Conservation (phyloP, 1,139 yeast species). For the Schwanniomyces etchellsii region DNA sequence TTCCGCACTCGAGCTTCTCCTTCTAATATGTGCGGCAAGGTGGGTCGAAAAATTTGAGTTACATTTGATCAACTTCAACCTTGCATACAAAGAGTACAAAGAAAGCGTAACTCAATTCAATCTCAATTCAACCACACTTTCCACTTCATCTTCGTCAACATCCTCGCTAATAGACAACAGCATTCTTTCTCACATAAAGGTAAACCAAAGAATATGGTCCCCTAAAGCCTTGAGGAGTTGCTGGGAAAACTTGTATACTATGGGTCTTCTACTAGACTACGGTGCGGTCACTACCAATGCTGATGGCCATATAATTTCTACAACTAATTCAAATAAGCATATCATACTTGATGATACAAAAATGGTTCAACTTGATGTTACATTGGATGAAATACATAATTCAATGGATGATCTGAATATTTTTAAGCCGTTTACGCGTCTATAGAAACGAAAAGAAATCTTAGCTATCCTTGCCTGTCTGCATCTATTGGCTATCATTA, state of each 20-base stretch:
- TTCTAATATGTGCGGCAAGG: conserved; percentile 71
- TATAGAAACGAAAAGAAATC: conserved; percentile 12
- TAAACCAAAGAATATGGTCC: conserved; percentile 44
- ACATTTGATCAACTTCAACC: conserved; percentile 61
- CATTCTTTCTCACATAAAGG: conserved; percentile 27
- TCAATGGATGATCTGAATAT: conserved; percentile 25
- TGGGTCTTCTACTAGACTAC: conserved; percentile 33
- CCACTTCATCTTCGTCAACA: conserved; percentile 19
- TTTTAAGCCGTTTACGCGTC: conserved; percentile 27
- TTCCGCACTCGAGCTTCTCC: conserved; percentile 63
- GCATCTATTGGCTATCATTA: no score
- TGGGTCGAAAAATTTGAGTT: conserved; percentile 56
- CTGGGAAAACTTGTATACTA: conserved; percentile 46
- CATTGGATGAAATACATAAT: conserved; percentile 37
- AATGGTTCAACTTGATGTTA: conserved; percentile 43
- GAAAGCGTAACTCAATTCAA: conserved; percentile 46
- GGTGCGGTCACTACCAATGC: conserved; percentile 25
- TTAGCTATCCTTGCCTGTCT: no score
- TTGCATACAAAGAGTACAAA: conserved; percentile 74
- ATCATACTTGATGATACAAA: conserved; percentile 37
- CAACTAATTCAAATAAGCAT: conserved; percentile 25
- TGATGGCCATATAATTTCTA: conserved; percentile 28
- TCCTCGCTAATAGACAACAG: conserved; percentile 26
- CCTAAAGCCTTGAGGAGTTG: conserved; percentile 43
- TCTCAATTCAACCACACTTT: conserved; percentile 25